Conservation (phyloP, 1,284 basidiomycete genomes). For the Cryptococcus maquisensis region DNA sequence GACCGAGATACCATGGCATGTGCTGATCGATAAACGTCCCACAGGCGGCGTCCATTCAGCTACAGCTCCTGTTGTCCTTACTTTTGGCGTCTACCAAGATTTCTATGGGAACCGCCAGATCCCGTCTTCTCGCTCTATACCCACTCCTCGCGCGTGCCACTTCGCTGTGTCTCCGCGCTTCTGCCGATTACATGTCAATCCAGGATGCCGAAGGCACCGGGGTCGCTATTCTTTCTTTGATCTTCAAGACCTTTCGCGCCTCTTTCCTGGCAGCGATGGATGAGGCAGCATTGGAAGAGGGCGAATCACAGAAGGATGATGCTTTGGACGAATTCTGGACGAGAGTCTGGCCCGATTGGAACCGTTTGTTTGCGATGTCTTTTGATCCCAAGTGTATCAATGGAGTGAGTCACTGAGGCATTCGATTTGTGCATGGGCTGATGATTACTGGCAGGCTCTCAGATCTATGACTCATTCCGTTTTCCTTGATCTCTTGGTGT, state of each 20-base stretch:
- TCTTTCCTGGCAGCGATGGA: conserved; percentile 18
- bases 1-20: not conserved
- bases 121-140: conserved; percentile 25
- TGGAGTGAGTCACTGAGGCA: conserved; percentile 18
- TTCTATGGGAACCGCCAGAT: conserved; percentile 9
- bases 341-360: conserved; percentile 42
- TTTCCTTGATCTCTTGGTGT: conserved; percentile 36
- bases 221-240: conserved; percentile 26
- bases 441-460: conserved; percentile 21
- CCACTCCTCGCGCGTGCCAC: conserved; percentile 33
- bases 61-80: conserved; percentile 29
- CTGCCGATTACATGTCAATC: conserved; percentile 28
- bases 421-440: not conserved
- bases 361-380: conserved; percentile 27
- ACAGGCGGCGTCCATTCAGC: conserved; percentile 17
- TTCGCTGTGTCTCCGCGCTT: conserved; percentile 26
- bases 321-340: conserved; percentile 28
- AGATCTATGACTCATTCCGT: conserved; percentile 27
- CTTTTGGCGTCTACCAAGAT: conserved; percentile 26
- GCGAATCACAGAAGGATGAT: conserved; percentile 5
- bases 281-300: not conserved
- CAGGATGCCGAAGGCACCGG: conserved; percentile 29
- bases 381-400: conserved; percentile 29
- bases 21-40: not conserved
- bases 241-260: conserved; percentile 27